Evolutionary conservation across 1,284 basidiomycete genomes (phyloP), one percentile per base, ranked within the genome.

Genomic region (Trichosporon sp.): DNA sequence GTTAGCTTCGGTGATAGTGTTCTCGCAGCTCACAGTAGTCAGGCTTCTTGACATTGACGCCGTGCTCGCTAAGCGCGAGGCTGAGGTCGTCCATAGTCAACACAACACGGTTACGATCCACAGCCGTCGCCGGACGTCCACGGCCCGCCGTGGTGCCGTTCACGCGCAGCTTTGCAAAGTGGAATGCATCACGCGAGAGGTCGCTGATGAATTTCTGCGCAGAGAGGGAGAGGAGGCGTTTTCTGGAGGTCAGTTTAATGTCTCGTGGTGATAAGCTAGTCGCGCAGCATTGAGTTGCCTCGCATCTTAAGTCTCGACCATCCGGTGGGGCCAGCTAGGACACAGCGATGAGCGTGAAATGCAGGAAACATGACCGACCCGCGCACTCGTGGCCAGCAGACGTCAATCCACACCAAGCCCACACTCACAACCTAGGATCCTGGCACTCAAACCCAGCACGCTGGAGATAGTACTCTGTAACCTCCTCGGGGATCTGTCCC

Each of bases 151-250:
- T 21, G 71, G 82, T 58, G 75, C 83, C 66, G 80, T 84, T 61
- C 78, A 92, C 61, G 73, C 96, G 87, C 73, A 99, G 92, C 27
- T 95, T 89, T 3, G 96, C 95, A 78, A 98, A 96, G 75, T 98
- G 94, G 80, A 93, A 99, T 14, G 96, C 94, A 78, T 99, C 96
- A 9, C 91, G 87, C 2, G 95, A 91, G 68, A 99, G 95, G 78
- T 99, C 96, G 11, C 93, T 91, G 46, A 99, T 89, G 77, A 99
- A 99, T 77, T 99, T 99, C 78, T 99, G 96, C 0, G 95, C 93
- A 1, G 96, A 95, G 31, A 99, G 85, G 0, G 95, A 95, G 25
- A 99, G 83, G 8, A 99, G 86, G 5, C 95, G 89, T 82, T 96
- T 97, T 67, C 92, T 95, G 76, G 6, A 16, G 21, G 62, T 64